Base-by-base conservation (phyloP, 768 basidiomycete genomes). In the Tylopilus plumbeoviolaceoides region DNA sequence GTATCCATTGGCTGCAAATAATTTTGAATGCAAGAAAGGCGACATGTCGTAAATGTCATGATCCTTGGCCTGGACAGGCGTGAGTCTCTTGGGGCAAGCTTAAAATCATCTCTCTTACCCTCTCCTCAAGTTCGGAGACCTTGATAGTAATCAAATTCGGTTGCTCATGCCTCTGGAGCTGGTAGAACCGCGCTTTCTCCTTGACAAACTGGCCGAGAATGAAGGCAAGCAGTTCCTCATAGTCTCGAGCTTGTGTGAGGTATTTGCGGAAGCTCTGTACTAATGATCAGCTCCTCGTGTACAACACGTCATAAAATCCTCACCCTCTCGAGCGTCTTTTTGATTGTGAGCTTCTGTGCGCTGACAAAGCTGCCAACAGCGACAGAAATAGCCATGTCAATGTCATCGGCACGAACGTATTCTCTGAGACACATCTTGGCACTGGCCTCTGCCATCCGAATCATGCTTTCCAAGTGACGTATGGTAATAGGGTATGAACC, bases 401-500 rank as follows among this genome's bases (percentile, higher is more conserved):
- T 93, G 67, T 99, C 97, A 68, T 98, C 97, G 36, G 87, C 78
- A 43, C 97, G 82, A 30, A 98, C 97, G 64, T 92, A 98, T 71
- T 98, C 95, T 48, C 97, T 80, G 56, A 99, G 75, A 45, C 95
- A 85, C 97, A 99, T 98, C 77, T 95, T 97, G 21, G 97, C 97
- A 64, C 90, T 93, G 14, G 97, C 95, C 71, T 99, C 97, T 3
- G 92, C 82, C 95, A 98, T 98, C 38, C 97, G 87, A 72, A 99
- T 98, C 91, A 97, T 97, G 67, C 93, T 95, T 73, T 99, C 97
- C 53, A 99, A 72, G 65, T 98, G 97, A 51, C 97, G 91, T 45
- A 98, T 89, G 9, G 97, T 99, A 67, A 99, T 97, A 2, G 97
- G 97, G 73, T 91, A 97, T 20, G 95, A 98, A n/a, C 95, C 95